phyloP scores from a whole-genome alignment of 495 filamentous ascomycete species.

The Aspergillus saccharolyticus region DNA sequence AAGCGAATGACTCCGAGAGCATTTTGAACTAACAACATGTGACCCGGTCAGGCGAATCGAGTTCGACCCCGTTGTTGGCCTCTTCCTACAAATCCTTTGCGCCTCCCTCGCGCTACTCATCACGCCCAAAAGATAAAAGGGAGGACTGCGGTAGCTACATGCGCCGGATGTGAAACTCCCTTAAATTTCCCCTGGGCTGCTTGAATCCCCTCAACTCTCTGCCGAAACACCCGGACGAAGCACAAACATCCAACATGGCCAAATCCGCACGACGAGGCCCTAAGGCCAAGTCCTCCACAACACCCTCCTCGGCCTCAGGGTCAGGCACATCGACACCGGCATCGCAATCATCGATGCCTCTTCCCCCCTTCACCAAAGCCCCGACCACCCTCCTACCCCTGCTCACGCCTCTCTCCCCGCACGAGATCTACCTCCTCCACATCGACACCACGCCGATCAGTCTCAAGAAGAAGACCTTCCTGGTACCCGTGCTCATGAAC shows the following conservation, averaged over 20 bases:
- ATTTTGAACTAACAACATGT: slow-evolving; percentile 27
- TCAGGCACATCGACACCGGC: slow-evolving; percentile 36
- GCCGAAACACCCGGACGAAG: background rate
- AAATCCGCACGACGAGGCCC: slow-evolving; percentile 34
- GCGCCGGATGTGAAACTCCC: background rate
- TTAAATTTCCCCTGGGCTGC: background rate
- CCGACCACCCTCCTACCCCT: slow-evolving; percentile 56
- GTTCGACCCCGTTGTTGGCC: slow-evolving; percentile 14
- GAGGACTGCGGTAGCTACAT: background rate
- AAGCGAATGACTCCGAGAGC: slow-evolving; percentile 1
- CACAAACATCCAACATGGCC: slow-evolving; percentile 26
- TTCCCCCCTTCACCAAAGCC: slow-evolving; percentile 59
- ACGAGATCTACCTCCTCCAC: slow-evolving; percentile 73
- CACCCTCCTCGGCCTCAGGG: slow-evolving; percentile 18
- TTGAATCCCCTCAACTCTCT: background rate
- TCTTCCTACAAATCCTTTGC: slow-evolving; percentile 14
- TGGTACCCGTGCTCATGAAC: slow-evolving; percentile 68
- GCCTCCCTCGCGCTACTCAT: background rate
- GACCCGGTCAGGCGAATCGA: slow-evolving; percentile 28
- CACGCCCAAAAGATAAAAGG: slow-evolving; percentile 9
- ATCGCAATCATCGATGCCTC: slow-evolving; percentile 34
- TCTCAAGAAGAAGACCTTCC: slow-evolving; percentile 73
- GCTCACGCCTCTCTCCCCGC: slow-evolving; percentile 52
- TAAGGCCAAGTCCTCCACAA: slow-evolving; percentile 26
- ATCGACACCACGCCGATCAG: slow-evolving; percentile 58